Conservation (phyloP, 2,329 filamentous ascomycete species). For the Colletotrichum nymphaeae region DNA sequence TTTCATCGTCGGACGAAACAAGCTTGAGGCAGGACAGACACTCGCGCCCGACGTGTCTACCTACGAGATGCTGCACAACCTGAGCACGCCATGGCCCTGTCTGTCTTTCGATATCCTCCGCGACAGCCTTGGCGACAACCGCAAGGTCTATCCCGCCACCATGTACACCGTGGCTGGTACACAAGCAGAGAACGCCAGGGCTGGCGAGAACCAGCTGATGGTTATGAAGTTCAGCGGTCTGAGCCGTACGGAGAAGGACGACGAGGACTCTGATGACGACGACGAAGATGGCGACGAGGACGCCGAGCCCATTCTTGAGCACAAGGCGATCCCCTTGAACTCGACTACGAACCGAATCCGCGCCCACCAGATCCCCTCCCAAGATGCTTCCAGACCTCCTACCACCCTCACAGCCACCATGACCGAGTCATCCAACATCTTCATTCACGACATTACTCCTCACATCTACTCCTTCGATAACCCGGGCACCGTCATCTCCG, state of each 20-base stretch:
- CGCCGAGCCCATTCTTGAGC: conserved; percentile 92
- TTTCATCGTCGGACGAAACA: conserved; percentile 95
- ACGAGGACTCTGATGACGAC: conserved; percentile 73
- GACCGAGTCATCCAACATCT: conserved; percentile 88
- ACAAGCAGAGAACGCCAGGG: conserved; percentile 81
- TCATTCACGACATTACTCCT: conserved; percentile 94
- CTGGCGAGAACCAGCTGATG: conserved; percentile 92
- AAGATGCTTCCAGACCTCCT: conserved; percentile 76
- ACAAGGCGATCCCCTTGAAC: conserved; percentile 84
- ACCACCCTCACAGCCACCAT: conserved; percentile 90
- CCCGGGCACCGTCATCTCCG: conserved; percentile 82
- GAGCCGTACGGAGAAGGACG: conserved; percentile 83
- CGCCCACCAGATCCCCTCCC: conserved; percentile 80
- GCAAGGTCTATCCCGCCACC: conserved; percentile 93
- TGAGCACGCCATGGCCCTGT: conserved; percentile 96
- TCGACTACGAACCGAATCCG: conserved; percentile 96
- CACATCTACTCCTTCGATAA: conserved; percentile 91
- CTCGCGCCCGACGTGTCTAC: conserved; percentile 92
- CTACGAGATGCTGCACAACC: conserved; percentile 96
- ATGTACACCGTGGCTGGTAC: conserved; percentile 96
- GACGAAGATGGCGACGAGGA: conserved; percentile 80
- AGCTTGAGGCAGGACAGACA: conserved; percentile 90
- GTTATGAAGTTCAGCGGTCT: conserved; percentile 96
- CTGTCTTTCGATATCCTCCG: conserved; percentile 93
- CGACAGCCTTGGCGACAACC: conserved; percentile 87